phyloP scores from a whole-genome alignment of 2,329 filamentous ascomycete genomes.

The Coleophoma crateriformis region DNA sequence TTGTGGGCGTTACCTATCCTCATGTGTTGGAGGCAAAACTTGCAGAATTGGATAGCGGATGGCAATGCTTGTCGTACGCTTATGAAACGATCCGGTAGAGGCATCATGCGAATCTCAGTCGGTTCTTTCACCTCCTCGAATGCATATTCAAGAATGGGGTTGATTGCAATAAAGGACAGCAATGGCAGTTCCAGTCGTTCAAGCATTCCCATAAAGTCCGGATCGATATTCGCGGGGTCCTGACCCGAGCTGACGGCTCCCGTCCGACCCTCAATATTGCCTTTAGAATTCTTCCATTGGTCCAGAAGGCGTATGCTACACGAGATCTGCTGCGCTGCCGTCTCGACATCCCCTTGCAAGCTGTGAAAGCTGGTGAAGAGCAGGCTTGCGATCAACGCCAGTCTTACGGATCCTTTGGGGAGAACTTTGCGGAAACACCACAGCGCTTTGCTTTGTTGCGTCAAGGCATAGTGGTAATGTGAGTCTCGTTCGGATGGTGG shows the following conservation, averaged over 20 bases:
- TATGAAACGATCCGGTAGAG: slow-evolving; percentile 10
- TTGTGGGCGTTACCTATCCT: slow-evolving; percentile 6
- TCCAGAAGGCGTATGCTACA: slow-evolving; percentile 10
- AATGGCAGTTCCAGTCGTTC: slow-evolving; percentile 9
- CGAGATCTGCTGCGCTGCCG: slow-evolving; percentile 11
- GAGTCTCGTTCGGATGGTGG: slow-evolving; percentile 24
- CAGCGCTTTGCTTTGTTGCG: slow-evolving; percentile 37
- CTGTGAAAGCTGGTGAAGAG: slow-evolving; percentile 61
- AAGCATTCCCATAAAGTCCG: slow-evolving; percentile 5
- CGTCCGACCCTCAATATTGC: neutral
- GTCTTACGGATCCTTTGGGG: slow-evolving; percentile 26
- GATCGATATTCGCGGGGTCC: slow-evolving; percentile 5
- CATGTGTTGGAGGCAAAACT: slow-evolving; percentile 7
- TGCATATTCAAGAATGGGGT: slow-evolving; percentile 7
- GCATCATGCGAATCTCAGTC: neutral
- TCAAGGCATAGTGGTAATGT: slow-evolving; percentile 20
- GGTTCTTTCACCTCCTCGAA: slow-evolving; percentile 6
- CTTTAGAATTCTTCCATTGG: slow-evolving; percentile 5
- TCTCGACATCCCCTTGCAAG: slow-evolving; percentile 45
- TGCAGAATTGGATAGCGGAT: slow-evolving; percentile 5
- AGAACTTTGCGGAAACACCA: slow-evolving; percentile 31
- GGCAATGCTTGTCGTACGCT: slow-evolving; percentile 8
- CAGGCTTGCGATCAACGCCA: slow-evolving; percentile 54
- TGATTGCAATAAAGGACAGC: slow-evolving; percentile 12
- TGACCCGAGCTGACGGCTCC: neutral